Evolutionary conservation across 371 early-diverging fungal genomes (phyloP), one percentile per base, ranked within the genome.

Genomic region (Haplosporangium sp.): DNA sequence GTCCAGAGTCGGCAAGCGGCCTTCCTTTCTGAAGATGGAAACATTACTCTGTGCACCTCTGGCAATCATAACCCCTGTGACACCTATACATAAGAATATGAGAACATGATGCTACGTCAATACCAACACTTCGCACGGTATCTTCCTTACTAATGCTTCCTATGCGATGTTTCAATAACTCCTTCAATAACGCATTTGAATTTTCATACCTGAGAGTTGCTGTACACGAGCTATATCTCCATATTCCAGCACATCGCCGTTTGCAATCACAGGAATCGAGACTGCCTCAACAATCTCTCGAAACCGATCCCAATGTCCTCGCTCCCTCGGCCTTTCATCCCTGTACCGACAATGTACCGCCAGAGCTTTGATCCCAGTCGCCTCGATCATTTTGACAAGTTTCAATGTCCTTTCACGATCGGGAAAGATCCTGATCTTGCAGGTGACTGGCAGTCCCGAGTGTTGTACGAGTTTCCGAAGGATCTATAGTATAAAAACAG

Each of bases 251-350:
- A 98, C 81, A 83, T 98, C 99, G 5, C 99, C 99, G 80, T 98
- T 98, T 1, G 95, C 95, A 59, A 96, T 92, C 16, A 98, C 88
- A 0, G 97, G 99, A 55, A 96, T 91, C 18, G 71, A 63, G 68
- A 71, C 54, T 74, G 82, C 86, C 6, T 89, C 80, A 3, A 90
- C 90, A 21, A 98, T 86, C 41, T 85, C 86, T 62, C 82, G 83
- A 47, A 98, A 90, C n/a, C 89, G 83, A 36, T 92, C 93, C 97
- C 97, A 98, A 59, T 94, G 90, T 0, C 92, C 98, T 12, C 90
- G 90, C 42, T 93, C 87, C 4, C 85, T 67, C 12, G 96, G 93
- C 52, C 94, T 80, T 83, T 94, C 92, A 54, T 91, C 85, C 48
- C 84, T 80, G 62, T 82, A 91, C 83, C 98, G 87, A 80, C 97